Percentiles rank a stretch among this genome's conserved stretches.
phyloP scores from a whole-genome alignment of 768 basidiomycete genomes.

The Cystoderma amianthinum region DNA sequence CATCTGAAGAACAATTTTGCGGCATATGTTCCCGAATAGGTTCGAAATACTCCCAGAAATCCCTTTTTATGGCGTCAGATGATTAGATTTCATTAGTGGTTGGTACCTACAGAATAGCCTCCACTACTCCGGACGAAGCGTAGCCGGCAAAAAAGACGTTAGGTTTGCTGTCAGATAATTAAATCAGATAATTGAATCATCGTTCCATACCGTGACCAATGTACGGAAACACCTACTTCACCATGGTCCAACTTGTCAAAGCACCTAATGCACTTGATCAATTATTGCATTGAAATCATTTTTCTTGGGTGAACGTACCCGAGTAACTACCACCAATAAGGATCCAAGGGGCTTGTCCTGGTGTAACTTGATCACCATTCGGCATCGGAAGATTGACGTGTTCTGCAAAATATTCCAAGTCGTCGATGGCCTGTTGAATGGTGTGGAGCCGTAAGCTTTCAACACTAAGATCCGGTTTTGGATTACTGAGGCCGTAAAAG shows the following conservation, averaged over 20 bases:
- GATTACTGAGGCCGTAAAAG: constrained; percentile 74
- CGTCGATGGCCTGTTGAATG: constrained; percentile 70
- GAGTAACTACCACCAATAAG: constrained; percentile 46
- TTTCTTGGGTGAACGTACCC: constrained; percentile 23
- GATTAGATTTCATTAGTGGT: not conserved
- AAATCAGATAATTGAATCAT: too few relatives aligned
- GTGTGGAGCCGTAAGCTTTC: constrained; percentile 55
- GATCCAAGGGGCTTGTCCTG: constrained; percentile 45
- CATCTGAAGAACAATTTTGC: constrained; percentile 66
- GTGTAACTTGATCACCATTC: constrained; percentile 52
- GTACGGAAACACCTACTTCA: constrained; percentile 36
- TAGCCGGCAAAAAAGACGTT: constrained; percentile 62
- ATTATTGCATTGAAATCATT: not conserved
- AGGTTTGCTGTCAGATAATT: constrained; percentile 37
- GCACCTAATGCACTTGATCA: constrained; percentile 19
- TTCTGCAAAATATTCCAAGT: constrained; percentile 63
- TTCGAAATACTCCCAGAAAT: constrained; percentile 71
- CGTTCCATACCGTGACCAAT: not conserved
- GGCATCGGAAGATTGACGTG: constrained; percentile 65
- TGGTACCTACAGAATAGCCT: constrained; percentile 42
- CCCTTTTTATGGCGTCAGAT: constrained; percentile 16
- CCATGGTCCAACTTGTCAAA: constrained; percentile 60
- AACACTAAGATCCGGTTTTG: constrained; percentile 50
- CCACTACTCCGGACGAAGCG: constrained; percentile 59
- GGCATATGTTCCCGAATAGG: constrained; percentile 66